Evolutionary conservation across 768 basidiomycete species (phyloP).

Genomic region (Tricholoma matsutake): DNA sequence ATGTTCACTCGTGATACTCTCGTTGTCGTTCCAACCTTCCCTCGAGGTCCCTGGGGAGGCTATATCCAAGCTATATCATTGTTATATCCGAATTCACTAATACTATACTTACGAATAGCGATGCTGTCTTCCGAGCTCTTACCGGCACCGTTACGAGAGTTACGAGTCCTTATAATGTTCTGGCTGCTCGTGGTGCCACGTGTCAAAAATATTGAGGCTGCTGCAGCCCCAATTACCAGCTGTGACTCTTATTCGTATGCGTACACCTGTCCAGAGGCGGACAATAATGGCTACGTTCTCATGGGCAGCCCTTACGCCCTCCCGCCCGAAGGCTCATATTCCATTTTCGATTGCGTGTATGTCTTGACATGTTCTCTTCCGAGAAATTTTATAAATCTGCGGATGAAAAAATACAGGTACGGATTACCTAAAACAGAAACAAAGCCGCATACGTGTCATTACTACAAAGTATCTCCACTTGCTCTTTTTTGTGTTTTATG

Average conservation of each 20-base stretch:
- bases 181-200: neutral
- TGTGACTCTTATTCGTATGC: slow-evolving; percentile 2
- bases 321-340: slow-evolving; percentile 16
- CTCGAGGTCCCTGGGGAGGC: too few relatives aligned
- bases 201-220: neutral
- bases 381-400: neutral
- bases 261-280: slow-evolving; percentile 16
- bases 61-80: too few relatives aligned
- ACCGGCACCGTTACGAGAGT: too few relatives aligned
- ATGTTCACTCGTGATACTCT: too few relatives aligned
- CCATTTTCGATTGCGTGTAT: slow-evolving; percentile 23
- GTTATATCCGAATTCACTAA: too few relatives aligned
- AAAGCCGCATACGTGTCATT: slow-evolving; percentile 14
- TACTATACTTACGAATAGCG: neutral
- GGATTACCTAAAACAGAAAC: slow-evolving; percentile 7
- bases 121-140: neutral
- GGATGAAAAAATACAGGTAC: slow-evolving; percentile 9
- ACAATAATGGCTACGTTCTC: slow-evolving; percentile 9
- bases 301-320: slow-evolving; percentile 12
- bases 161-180: neutral
- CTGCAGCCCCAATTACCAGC: slow-evolving; percentile 7
- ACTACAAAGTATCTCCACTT: slow-evolving; percentile 15
- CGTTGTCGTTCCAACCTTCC: too few relatives aligned
- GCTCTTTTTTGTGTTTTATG: neutral
- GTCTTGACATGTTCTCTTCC: neutral